Evolutionary conservation across 805 yeast genomes (phyloP).

Genomic region (Lipomyces starkeyi): DNA sequence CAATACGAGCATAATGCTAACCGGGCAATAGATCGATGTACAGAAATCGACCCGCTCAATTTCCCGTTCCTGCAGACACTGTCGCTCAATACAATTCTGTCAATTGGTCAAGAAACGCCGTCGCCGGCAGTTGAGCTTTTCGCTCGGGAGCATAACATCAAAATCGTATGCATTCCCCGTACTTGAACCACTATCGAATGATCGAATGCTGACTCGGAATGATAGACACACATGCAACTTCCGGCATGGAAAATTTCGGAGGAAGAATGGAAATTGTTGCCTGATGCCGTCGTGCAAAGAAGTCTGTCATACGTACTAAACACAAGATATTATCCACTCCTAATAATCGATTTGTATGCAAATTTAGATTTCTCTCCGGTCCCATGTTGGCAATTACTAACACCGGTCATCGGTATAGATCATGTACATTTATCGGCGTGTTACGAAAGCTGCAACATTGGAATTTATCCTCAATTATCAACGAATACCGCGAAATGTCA

Average conservation of each 20-base stretch:
- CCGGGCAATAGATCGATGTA: constrained; percentile 64
- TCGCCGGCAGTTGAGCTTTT: constrained; percentile 71
- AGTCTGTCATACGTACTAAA: constrained; percentile 72
- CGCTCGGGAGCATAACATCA: constrained; percentile 53
- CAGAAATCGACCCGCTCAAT: constrained; percentile 76
- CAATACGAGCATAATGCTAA: constrained; percentile 19
- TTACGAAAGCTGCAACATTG: constrained; percentile 84
- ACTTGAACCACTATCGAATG: not conserved
- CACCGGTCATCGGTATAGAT: constrained; percentile 38
- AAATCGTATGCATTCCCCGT: constrained; percentile 43
- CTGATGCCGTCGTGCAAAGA: constrained; percentile 65
- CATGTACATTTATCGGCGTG: constrained; percentile 79
- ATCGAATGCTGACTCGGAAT: not conserved
- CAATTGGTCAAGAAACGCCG: constrained; percentile 86
- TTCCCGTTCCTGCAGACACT: constrained; percentile 80
- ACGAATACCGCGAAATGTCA: constrained; percentile 80
- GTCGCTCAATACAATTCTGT: constrained; percentile 67
- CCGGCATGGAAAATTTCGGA: constrained; percentile 43
- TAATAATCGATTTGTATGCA: constrained; percentile 70
- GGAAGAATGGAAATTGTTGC: constrained; percentile 76
- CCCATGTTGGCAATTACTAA: not conserved
- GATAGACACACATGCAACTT: constrained; percentile 29
- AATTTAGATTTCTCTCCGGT: not conserved
- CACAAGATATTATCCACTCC: constrained; percentile 63
- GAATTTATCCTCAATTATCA: constrained; percentile 82